Evolutionary conservation across 495 filamentous ascomycete genomes (phyloP).

Genomic region (Melanomma pulvis-pyrius): DNA sequence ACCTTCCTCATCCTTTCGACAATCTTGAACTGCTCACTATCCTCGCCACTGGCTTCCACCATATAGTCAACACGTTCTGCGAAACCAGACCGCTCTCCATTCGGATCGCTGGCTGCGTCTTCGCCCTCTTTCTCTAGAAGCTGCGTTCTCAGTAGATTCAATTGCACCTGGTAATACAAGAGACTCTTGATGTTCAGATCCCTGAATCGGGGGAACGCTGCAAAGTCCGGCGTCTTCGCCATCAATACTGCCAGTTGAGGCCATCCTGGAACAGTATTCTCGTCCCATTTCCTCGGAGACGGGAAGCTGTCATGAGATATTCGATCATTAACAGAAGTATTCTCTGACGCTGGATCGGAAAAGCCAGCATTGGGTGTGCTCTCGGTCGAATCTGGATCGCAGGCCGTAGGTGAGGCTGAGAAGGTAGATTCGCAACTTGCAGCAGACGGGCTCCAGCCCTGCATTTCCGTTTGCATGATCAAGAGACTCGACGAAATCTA

Average conservation of each 20-base stretch:
- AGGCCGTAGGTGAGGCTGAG: too few species aligned
- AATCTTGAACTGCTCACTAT: neutral
- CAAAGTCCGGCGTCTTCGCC: slow-evolving; percentile 32
- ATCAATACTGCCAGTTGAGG: slow-evolving; percentile 38
- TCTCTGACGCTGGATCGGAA: too few species aligned
- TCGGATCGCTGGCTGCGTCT: neutral
- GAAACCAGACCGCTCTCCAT: neutral
- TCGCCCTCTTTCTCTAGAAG: neutral
- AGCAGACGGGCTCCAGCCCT: too few species aligned
- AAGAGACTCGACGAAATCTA: too few species aligned
- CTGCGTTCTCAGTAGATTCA: neutral
- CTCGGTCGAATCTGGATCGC: too few species aligned
- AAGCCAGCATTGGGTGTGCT: too few species aligned
- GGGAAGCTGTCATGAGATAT: too few species aligned
- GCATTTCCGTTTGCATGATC: too few species aligned
- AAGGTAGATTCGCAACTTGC: too few species aligned
- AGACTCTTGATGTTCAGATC: slow-evolving; percentile 44
- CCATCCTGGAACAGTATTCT: slow-evolving; percentile 31
- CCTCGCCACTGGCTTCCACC: neutral
- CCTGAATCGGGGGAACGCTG: slow-evolving; percentile 38
- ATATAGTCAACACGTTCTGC: neutral
- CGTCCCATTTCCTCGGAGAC: neutral
- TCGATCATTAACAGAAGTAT: too few species aligned
- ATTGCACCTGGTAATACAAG: slow-evolving; percentile 40
- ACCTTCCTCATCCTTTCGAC: slow-evolving; percentile 3